These are phyloP conservation scores for Paramecium caudatum DNA, from an alignment of 73 alveolate genomes.

Conservation along the genomic window DNA sequence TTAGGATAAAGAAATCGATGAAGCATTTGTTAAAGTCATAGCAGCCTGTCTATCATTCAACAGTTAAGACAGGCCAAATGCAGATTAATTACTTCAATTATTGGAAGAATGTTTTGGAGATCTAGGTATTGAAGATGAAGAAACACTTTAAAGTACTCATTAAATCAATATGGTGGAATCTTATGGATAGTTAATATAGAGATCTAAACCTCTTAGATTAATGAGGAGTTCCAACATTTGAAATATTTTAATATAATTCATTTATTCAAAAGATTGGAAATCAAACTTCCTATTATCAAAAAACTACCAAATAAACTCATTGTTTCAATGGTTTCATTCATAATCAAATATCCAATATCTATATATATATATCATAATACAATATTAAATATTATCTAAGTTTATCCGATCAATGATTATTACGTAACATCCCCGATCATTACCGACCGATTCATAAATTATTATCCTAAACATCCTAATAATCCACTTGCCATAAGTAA, in stretches of 20 bases:
- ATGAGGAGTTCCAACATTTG: background rate
- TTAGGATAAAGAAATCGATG: background rate
- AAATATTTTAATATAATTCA: background rate
- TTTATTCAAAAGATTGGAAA: background rate
- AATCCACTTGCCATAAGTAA: background rate
- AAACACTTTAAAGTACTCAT: conserved; percentile 23
- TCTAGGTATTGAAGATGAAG: background rate
- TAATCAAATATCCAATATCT: conserved; percentile 28
- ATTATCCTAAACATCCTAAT: conserved; percentile 11
- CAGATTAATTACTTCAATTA: background rate
- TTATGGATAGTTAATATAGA: conserved; percentile 3
- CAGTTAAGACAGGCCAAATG: background rate
- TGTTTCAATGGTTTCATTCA: background rate
- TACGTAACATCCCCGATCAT: conserved; percentile 52
- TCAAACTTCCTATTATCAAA: background rate
- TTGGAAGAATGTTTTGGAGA: conserved; percentile 44
- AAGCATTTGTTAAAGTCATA: background rate
- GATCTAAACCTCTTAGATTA: conserved; percentile 7
- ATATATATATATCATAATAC: too few species aligned
- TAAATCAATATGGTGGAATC: conserved; percentile 5
- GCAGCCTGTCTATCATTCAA: conserved; percentile 28
- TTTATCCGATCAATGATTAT: background rate
- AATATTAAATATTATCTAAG: conserved; percentile 43
- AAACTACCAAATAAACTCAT: background rate
- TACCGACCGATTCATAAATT: conserved; percentile 23